Conservation (phyloP, 345 rosid genomes). For the Euphorbia tirucalli region DNA sequence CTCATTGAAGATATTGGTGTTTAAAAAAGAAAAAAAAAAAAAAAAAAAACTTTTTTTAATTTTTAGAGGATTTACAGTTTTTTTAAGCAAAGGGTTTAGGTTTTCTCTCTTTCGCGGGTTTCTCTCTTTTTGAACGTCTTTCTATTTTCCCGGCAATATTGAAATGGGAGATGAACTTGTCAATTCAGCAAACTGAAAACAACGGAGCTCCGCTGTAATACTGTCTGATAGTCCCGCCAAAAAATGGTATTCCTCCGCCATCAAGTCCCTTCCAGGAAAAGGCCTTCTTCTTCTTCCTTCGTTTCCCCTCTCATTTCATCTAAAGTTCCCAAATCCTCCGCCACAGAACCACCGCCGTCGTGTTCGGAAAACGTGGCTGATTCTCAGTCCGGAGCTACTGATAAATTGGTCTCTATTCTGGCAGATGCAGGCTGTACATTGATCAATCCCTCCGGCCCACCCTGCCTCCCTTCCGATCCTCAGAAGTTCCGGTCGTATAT, state of each 20-base stretch:
- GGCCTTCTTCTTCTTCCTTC: constrained; percentile 40
- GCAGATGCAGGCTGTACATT: constrained; percentile 80
- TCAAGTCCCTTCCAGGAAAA: constrained; percentile 44
- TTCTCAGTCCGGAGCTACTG: constrained; percentile 11
- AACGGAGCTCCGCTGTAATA: too few relatives aligned
- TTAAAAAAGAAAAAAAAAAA: too few relatives aligned
- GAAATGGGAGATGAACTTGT: too few relatives aligned
- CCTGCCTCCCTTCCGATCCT: constrained; percentile 62
- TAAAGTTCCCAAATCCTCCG: constrained; percentile 42
- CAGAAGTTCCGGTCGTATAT: constrained; percentile 62
- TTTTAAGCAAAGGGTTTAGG: too few relatives aligned
- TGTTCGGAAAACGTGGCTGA: background rate
- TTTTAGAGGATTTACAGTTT: too few relatives aligned
- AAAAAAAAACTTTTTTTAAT: too few relatives aligned
- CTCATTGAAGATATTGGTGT: too few relatives aligned
- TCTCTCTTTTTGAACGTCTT: too few relatives aligned
- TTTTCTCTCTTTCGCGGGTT: too few relatives aligned
- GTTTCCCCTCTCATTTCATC: constrained; percentile 37
- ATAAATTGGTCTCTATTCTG: constrained; percentile 53
- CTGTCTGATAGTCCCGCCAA: too few relatives aligned
- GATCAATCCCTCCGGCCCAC: constrained; percentile 55
- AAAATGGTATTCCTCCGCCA: constrained; percentile 61
- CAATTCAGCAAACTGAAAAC: too few relatives aligned
- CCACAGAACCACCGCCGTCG: constrained; percentile 1
- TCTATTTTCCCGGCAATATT: too few relatives aligned